phyloP scores from a whole-genome alignment of 441 rosid species.

The Cnidoscolus chayamansa region DNA sequence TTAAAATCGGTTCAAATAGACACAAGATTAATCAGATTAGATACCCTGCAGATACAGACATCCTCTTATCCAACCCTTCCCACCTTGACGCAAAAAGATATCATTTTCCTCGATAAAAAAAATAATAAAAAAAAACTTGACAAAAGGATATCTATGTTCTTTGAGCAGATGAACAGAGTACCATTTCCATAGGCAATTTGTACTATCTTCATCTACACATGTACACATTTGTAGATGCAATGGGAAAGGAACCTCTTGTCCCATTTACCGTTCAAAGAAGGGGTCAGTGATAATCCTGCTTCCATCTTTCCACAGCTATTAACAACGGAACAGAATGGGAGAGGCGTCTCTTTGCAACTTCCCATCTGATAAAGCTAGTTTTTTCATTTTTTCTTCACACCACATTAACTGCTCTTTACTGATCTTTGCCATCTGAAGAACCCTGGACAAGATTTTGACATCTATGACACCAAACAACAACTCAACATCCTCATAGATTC shows the following conservation, averaged over 20 bases:
- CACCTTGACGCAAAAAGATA: too few relatives aligned
- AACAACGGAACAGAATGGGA: conserved; percentile 84
- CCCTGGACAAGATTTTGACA: conserved; percentile 57
- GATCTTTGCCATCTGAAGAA: conserved; percentile 65
- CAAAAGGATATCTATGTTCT: neutral
- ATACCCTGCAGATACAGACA: too few relatives aligned
- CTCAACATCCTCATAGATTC: conserved; percentile 51
- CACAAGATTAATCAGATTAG: too few relatives aligned
- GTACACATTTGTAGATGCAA: neutral
- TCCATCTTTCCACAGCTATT: conserved; percentile 18
- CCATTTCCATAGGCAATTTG: neutral
- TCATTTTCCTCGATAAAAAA: too few relatives aligned
- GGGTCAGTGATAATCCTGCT: neutral
- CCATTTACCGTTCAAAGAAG: neutral
- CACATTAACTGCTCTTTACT: conserved; percentile 78
- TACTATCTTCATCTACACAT: neutral
- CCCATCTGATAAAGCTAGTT: conserved; percentile 52
- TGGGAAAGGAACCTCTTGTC: neutral
- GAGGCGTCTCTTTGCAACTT: conserved; percentile 74
- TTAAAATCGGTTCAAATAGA: too few relatives aligned
- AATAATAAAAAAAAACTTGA: too few relatives aligned
- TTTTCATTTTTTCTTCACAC: conserved; percentile 97
- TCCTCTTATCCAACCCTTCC: too few relatives aligned
- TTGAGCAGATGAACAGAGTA: neutral
- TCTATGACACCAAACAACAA: conserved; percentile 70